A percentile compares a stretch with the other conserved stretches of the same genome.
Evolutionary conservation across 371 early-diverging fungal species (phyloP).

Genomic region (Actinomucor elegans): DNA sequence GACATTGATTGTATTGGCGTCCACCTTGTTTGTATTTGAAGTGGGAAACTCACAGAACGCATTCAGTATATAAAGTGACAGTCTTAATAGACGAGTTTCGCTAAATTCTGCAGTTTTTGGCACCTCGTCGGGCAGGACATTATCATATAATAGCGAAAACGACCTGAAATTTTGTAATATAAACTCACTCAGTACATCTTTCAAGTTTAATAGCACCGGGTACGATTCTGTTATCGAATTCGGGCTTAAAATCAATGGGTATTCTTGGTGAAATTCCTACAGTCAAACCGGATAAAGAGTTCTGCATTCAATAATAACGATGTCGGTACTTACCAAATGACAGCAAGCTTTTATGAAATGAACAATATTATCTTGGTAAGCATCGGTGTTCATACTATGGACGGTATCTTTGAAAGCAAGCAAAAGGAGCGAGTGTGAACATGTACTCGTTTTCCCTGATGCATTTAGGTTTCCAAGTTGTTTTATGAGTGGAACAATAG

Average conservation of each 20-base stretch:
- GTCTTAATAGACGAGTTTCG: too few relatives aligned
- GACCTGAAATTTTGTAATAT: neutral
- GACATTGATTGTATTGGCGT: neutral
- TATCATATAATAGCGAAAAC: too few relatives aligned
- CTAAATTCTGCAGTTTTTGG: too few relatives aligned
- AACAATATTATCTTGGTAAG: neutral
- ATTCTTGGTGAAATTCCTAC: neutral
- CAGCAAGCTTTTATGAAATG: slow-evolving; percentile 15
- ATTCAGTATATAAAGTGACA: neutral
- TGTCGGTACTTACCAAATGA: neutral
- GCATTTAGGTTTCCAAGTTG: slow-evolving; percentile 10
- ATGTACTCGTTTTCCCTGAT: neutral
- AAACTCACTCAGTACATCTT: neutral
- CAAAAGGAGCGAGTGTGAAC: neutral
- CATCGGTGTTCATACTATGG: too few relatives aligned
- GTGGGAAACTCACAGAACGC: neutral
- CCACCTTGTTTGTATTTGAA: neutral
- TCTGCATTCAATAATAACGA: too few relatives aligned
- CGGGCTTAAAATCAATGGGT: slow-evolving; percentile 10
- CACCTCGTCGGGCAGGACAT: too few relatives aligned
- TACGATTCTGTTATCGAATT: neutral
- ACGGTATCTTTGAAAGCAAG: neutral
- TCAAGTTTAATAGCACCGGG: neutral
- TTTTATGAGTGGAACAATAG: slow-evolving; percentile 22
- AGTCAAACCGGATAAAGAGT: too few relatives aligned